Base-by-base conservation (phyloP, 2,329 filamentous ascomycete genomes). In the Cercospora sp. region DNA sequence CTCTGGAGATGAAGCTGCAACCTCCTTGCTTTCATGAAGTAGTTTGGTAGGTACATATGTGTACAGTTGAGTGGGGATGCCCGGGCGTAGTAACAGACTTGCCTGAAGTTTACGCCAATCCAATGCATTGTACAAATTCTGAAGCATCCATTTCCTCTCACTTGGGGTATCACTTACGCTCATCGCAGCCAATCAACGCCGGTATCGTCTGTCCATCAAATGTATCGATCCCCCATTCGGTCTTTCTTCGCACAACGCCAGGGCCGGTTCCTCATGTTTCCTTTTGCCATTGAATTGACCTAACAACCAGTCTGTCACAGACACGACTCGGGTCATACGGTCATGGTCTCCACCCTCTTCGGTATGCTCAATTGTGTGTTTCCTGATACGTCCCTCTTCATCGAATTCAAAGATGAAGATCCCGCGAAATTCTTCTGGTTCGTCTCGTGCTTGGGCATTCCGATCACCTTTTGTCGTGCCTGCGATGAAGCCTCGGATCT, bases 341-440 rank as follows among this genome's bases (percentile, higher is more conserved):
- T 97, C 94, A 88, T 91, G 96, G 69, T 92, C 88, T 45, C 90
- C 88, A 16, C 90, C 89, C 75, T 95, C 90, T 75, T 97, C 91
- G 1, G 92, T 91, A 81, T 97, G 92, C 81, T 99, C 95, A 75
- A 99, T 98, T 0, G 92, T 97, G 79, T 98, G 95, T 73, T 88
- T 93, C 59, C 91, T 81, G 40, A 99, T 88, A 71, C 93, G 86
- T 1, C 95, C 95, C 74, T 97, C 87, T 58, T 88, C 85, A 77
- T 98, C 95, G 78, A 99, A 99, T 72, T 97, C 92, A 79, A 99
- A 99, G 68, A 97, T 90, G 80, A 98, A 99, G 10, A 98, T 81
- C 0, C 95, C 95, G 1, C 89, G 92, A 74, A 98, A 98, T 76
- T 94, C 91, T 75, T 91, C 90, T 9, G 75, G 69, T 24, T 76